Base-by-base conservation (phyloP, 768 basidiomycete genomes). In the Kwoniella pini region DNA sequence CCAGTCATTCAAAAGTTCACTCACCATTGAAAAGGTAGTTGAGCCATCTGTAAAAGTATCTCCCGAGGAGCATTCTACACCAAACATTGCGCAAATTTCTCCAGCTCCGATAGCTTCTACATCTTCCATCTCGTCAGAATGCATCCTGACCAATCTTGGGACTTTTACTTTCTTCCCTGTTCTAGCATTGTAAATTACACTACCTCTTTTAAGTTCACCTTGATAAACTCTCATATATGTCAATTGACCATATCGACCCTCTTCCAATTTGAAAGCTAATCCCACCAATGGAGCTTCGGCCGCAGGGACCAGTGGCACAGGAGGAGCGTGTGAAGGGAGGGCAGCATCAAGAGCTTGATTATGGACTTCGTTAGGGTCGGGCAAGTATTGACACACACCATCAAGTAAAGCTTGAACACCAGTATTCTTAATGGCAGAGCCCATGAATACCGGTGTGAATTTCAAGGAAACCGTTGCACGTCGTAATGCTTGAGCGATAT, bases 71-170 rank as follows among this genome's bases (percentile, higher is more conserved):
- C 96, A 99, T 67, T 99, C 96, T 30, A 99, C 91, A 71, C 96
- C 96, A 71, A 99, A 99, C 79, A 96, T 96, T 49, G 96, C 96
- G 75, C 96, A 98, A 65, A 99, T 99, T 83, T 99, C 96, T 58
- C 96, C 96, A 27, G 95, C 93, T 0, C 92, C 92, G 68, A 99
- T 89, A 9, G 85, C 84, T 46, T 92, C 88, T 57, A 99, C 88
- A 70, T 99, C 95, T 90, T 99, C 96, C 96, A 98, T 97, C 79
- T 99, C 95, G 66, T 98, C 90, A 78, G 88, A 90, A 79, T 99
- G 96, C 96, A 99, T 95, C 60, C 92, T 85, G 58, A 98, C 96
- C 66, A 99, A 81, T 38, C 94, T 84, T 1, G 96, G 94, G 11
- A 99, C 90, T 80, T 98, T 97, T 80, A 96, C 89, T 80, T 87